These are phyloP conservation scores for Aspergillus incahuasiensis DNA, from an alignment of 495 filamentous ascomycete genomes.

Conservation along the genomic window DNA sequence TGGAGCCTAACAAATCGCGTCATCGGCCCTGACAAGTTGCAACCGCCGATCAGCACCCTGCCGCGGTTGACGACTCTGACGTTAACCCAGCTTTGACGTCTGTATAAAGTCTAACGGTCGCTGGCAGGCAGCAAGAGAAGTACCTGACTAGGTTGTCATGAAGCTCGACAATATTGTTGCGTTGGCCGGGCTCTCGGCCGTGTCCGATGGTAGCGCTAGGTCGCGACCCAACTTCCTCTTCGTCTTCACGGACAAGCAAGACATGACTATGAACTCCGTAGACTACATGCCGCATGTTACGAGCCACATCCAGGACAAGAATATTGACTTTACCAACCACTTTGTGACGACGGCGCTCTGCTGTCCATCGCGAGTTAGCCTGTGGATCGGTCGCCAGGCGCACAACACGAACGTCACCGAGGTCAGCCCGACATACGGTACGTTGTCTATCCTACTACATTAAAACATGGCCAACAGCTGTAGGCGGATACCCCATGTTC, in stretches of 20 bases:
- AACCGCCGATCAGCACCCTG: neutral
- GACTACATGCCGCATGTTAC: slow-evolving; percentile 53
- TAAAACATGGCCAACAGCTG: neutral
- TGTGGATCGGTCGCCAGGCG: slow-evolving; percentile 62
- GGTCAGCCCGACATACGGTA: slow-evolving; percentile 58
- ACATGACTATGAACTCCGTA: slow-evolving; percentile 55
- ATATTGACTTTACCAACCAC: slow-evolving; percentile 53
- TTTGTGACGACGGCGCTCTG: slow-evolving; percentile 61
- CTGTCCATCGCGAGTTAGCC: slow-evolving; percentile 58
- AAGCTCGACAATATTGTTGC: slow-evolving; percentile 17
- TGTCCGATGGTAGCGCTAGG: slow-evolving; percentile 12
- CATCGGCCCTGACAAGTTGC: neutral
- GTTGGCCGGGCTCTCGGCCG: slow-evolving; percentile 6
- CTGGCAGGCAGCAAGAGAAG: neutral
- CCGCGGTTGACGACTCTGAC: neutral
- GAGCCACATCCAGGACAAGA: slow-evolving; percentile 48
- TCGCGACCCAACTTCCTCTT: slow-evolving; percentile 55
- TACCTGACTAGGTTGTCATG: neutral
- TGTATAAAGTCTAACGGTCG: neutral
- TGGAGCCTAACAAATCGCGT: slow-evolving; percentile 4
- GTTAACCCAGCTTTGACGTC: neutral
- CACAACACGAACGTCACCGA: slow-evolving; percentile 77
- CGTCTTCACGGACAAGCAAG: slow-evolving; percentile 64
- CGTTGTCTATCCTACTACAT: neutral
- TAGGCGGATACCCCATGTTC: slow-evolving; percentile 70